These are phyloP conservation scores for Cryptosporidium baileyi DNA, from an alignment of 169 alveolate genomes.

Conservation along the genomic window DNA sequence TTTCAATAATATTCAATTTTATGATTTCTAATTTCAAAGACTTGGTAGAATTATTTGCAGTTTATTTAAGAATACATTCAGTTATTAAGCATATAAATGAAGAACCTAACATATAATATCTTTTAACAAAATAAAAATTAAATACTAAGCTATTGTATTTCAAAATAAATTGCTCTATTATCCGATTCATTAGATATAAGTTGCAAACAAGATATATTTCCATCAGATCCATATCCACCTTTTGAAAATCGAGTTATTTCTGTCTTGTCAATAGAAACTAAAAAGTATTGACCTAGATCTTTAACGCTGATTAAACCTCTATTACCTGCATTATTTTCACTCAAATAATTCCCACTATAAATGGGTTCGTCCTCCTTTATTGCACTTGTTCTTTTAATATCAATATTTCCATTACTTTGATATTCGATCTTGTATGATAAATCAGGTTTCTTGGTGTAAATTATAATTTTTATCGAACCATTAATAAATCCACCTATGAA, in stretches of 20 bases:
- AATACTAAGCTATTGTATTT: too few relatives aligned
- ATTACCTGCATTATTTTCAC: not conserved
- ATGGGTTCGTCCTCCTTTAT: conserved; percentile 8
- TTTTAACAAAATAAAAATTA: too few relatives aligned
- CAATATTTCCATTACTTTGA: conserved; percentile 15
- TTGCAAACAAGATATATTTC: conserved; percentile 57
- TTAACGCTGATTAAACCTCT: conserved; percentile 21
- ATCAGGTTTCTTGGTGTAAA: not conserved
- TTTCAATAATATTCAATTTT: conserved; percentile 8
- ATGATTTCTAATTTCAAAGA: not conserved
- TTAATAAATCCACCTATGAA: conserved; percentile 27
- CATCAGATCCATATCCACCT: conserved; percentile 53
- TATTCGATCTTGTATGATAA: conserved; percentile 11
- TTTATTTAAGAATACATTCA: not conserved
- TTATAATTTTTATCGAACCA: not conserved
- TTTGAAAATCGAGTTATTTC: conserved; percentile 28
- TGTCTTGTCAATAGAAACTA: conserved; percentile 15
- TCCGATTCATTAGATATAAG: conserved; percentile 10
- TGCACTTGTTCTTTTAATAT: conserved; percentile 18
- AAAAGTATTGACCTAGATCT: conserved; percentile 33
- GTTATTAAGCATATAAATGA: too few relatives aligned
- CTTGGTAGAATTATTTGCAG: conserved; percentile 33
- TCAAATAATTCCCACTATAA: conserved; percentile 13
- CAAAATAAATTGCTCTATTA: conserved; percentile 34
- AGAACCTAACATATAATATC: too few relatives aligned